phyloP scores from a whole-genome alignment of 2,329 filamentous ascomycete species.

The Pseudocercospora macadamiae region DNA sequence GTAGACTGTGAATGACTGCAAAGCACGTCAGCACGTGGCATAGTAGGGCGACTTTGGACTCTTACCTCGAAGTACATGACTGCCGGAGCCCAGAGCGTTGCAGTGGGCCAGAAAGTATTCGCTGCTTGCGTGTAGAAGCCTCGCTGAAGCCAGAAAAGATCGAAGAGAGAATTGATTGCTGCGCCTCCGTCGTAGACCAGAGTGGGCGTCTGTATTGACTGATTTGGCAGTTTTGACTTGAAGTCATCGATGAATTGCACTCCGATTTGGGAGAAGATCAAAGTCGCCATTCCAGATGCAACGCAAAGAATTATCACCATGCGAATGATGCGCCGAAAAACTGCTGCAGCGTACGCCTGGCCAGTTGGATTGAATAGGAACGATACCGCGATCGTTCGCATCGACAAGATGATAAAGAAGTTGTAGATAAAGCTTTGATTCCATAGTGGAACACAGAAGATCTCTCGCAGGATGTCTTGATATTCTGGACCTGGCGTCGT shows the following conservation, averaged over 20 bases:
- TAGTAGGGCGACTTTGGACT: neutral
- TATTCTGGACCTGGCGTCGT: conserved; percentile 43
- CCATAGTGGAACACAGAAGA: conserved; percentile 51
- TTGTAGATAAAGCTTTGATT: conserved; percentile 51
- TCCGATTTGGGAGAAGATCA: conserved; percentile 40
- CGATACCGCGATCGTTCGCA: conserved; percentile 47
- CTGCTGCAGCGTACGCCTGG: conserved; percentile 42
- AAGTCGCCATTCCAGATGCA: conserved; percentile 44
- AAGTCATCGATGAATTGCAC: conserved; percentile 44
- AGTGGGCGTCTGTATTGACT: conserved; percentile 37
- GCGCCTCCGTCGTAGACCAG: conserved; percentile 44
- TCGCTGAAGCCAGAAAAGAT: conserved; percentile 51
- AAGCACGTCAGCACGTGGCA: neutral
- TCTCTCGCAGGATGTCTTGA: conserved; percentile 48
- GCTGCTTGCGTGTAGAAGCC: conserved; percentile 45
- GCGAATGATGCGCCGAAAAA: conserved; percentile 48
- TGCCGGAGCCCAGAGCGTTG: conserved; percentile 51
- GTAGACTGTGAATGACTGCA: conserved; percentile 50
- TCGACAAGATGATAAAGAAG: conserved; percentile 51
- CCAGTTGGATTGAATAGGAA: conserved; percentile 45
- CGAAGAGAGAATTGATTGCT: conserved; percentile 52
- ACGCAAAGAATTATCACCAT: conserved; percentile 48
- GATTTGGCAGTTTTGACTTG: conserved; percentile 42
- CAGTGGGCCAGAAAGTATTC: conserved; percentile 47
- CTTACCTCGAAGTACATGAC: conserved; percentile 48